phyloP scores from a whole-genome alignment of 148 eudicot species.

The Amaranthus palmeri region DNA sequence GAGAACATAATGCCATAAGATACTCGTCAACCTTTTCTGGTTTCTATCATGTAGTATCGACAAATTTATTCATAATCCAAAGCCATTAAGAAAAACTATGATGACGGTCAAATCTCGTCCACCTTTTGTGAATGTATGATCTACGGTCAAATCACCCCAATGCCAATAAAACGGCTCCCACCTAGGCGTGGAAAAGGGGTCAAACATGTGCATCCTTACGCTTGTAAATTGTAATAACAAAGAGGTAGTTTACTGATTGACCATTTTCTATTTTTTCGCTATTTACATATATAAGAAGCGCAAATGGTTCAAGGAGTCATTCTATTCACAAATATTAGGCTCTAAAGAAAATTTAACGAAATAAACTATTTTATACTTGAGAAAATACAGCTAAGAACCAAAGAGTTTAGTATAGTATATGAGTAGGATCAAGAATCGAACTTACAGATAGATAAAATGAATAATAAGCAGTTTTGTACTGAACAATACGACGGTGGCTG shows the following conservation, averaged over 20 bases:
- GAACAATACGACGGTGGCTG: slow-evolving; percentile 94
- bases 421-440: slow-evolving; percentile 15
- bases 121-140: no score
- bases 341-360: background rate
- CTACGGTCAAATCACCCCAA: background rate
- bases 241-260: no score
- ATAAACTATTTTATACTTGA: background rate
- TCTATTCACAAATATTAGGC: no score
- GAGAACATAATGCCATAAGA: slow-evolving; percentile 7
- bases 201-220: no score
- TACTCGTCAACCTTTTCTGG: background rate
- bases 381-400: background rate
- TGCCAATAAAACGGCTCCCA: no score
- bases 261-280: no score
- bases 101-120: no score
- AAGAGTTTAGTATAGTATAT: background rate
- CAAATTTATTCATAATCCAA: background rate
- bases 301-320: no score
- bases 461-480: slow-evolving; percentile 92
- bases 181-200: no score
- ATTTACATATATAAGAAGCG: no score
- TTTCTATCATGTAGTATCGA: background rate
- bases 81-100: no score
- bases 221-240: no score
- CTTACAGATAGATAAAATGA: slow-evolving; percentile 93